Base-by-base conservation (phyloP, 192 early-diverging fungal genomes). In the Gonapodya sp. region DNA sequence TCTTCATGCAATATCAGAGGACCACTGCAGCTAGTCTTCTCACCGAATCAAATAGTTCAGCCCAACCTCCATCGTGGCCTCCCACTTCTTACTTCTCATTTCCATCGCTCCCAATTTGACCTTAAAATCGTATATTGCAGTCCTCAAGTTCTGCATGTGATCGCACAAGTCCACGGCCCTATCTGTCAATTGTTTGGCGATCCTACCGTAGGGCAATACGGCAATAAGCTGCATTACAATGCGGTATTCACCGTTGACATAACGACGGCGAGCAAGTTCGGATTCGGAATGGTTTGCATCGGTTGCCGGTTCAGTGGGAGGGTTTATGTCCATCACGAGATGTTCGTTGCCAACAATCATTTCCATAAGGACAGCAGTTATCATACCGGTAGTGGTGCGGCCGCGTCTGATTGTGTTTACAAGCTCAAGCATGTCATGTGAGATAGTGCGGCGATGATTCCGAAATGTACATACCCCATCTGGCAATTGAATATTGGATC, bases 401-500 rank as follows among this genome's bases (percentile, higher is more conserved):
- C 91, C 91, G 1, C 91, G 90, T 8, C 80, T 82, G 81, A 16
- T n/a, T n/a, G n/a, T n/a, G n/a, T n/a, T n/a, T n/a, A n/a, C 18
- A 18, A n/a, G n/a, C n/a, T n/a, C n/a, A n/a, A n/a, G n/a, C n/a
- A n/a, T n/a, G n/a, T n/a, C n/a, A n/a, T n/a, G n/a, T n/a, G n/a
- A n/a, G n/a, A n/a, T n/a, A n/a, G n/a, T n/a, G n/a, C n/a, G n/a
- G n/a, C n/a, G n/a, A n/a, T n/a, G n/a, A n/a, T n/a, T n/a, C n/a
- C n/a, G n/a, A n/a, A n/a, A n/a, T n/a, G n/a, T 24, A 82, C 37
- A 0, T 80, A 86, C 87, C 91, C 91, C 91, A 92, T 92, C 81
- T 92, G 91, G 82, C 91, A 92, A 73, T 92, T 92, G 82, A 92
- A 92, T 46, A 92, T 77, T 18, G 87, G 81, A 79, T 92, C 89